Conservation (phyloP, 139 green algal species). For the Closterium sp. region DNA sequence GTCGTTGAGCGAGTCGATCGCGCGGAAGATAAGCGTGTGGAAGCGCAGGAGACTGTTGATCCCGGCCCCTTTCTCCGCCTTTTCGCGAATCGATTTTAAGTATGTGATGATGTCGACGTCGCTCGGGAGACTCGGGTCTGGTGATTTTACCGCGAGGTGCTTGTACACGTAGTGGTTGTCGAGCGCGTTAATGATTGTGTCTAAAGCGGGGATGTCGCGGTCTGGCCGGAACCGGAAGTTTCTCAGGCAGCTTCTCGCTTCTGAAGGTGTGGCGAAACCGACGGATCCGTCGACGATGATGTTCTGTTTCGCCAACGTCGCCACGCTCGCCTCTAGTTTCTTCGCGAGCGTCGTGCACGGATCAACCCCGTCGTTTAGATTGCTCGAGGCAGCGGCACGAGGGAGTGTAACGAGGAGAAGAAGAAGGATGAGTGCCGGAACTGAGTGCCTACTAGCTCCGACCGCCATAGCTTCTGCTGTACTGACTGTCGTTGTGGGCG, state of each 20-base stretch:
- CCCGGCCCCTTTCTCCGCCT: neutral
- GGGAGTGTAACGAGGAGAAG: neutral
- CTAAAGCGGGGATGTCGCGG: neutral
- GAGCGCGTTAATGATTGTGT: neutral
- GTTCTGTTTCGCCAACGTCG: neutral
- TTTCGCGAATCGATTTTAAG: neutral
- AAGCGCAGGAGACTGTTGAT: neutral
- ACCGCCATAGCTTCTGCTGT: no score
- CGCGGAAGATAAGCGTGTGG: neutral
- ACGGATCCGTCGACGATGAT: neutral
- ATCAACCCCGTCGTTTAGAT: neutral
- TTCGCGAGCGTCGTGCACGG: neutral
- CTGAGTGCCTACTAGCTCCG: no score
- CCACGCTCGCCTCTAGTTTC: neutral
- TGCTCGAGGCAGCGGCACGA: neutral
- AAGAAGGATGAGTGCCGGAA: no score
- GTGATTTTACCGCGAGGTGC: neutral
- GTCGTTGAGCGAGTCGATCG: neutral
- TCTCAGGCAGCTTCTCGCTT: neutral
- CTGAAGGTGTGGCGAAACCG: neutral
- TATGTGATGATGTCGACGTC: neutral
- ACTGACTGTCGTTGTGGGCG: neutral
- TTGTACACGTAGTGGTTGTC: neutral
- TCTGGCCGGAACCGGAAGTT: neutral
- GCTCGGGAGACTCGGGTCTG: neutral